Conservation (phyloP, 495 filamentous ascomycete genomes). For the Penicillium goetzii region DNA sequence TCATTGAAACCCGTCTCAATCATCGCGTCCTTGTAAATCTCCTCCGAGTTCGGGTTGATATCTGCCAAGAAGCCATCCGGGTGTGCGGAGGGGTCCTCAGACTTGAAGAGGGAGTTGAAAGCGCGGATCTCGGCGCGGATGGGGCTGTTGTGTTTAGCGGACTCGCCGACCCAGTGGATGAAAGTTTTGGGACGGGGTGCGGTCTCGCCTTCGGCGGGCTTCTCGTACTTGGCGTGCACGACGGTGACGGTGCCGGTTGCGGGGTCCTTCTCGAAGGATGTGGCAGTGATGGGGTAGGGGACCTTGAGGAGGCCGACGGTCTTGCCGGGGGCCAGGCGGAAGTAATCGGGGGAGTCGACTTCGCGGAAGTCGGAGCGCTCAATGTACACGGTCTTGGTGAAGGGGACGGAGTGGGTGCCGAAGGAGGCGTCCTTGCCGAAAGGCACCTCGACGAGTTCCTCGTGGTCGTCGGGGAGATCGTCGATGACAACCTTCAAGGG, state of each 20-base stretch:
- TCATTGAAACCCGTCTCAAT: slow-evolving; percentile 88
- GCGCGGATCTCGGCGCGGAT: slow-evolving; percentile 79
- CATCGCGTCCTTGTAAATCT: slow-evolving; percentile 74
- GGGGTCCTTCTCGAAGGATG: slow-evolving; percentile 72
- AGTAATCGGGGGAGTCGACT: slow-evolving; percentile 81
- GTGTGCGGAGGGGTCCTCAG: slow-evolving; percentile 71
- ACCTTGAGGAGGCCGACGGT: slow-evolving; percentile 84
- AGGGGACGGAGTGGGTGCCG: slow-evolving; percentile 62
- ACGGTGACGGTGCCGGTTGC: slow-evolving; percentile 65
- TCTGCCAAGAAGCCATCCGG: slow-evolving; percentile 80
- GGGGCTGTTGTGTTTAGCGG: slow-evolving; percentile 61
- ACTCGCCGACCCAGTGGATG: slow-evolving; percentile 85
- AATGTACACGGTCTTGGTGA: slow-evolving; percentile 88
- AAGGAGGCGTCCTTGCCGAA: slow-evolving; percentile 62
- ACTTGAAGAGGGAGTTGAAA: slow-evolving; percentile 84
- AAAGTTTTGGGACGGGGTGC: slow-evolving; percentile 73
- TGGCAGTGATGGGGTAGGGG: slow-evolving; percentile 81
- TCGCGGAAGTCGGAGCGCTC: slow-evolving; percentile 92
- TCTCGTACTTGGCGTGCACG: slow-evolving; percentile 49
- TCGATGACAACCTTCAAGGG: slow-evolving; percentile 73
- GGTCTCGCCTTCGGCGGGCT: slow-evolving; percentile 51
- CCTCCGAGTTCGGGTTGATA: slow-evolving; percentile 82
- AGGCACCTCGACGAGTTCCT: slow-evolving; percentile 65
- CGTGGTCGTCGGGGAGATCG: slow-evolving; percentile 69
- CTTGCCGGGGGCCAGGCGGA: slow-evolving; percentile 91